These are phyloP conservation scores for Syncephalis plumigaleata DNA, from an alignment of 371 early-diverging fungal species.

Conservation along the genomic window DNA sequence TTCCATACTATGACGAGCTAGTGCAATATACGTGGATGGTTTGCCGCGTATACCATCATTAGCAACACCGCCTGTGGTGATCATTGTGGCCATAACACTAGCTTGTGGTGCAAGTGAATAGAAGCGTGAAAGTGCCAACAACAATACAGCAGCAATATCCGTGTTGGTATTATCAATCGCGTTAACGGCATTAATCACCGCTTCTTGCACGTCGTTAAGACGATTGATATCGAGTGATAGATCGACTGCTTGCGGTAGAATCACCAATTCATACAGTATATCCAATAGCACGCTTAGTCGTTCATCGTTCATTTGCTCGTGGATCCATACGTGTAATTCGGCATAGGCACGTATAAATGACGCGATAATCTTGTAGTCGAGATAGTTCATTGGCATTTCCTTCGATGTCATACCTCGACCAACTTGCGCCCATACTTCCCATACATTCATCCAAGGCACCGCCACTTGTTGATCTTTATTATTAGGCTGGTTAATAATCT, in stretches of 20 bases:
- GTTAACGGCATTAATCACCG: background rate
- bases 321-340: background rate
- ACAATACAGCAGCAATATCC: background rate
- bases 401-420: constrained; percentile 31
- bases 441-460: constrained; percentile 46
- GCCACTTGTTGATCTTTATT: constrained; percentile 15
- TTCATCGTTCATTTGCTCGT: background rate
- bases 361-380: constrained; percentile 3
- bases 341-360: constrained; percentile 18
- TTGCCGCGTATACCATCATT: constrained; percentile 8
- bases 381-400: constrained; percentile 6
- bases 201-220: background rate
- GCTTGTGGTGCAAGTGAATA: background rate
- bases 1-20: constrained; percentile 43
- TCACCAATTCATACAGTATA: background rate
- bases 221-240: background rate
- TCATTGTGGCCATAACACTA: constrained; percentile 8
- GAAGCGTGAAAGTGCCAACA: background rate
- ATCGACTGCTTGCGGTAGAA: background rate
- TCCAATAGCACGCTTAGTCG: background rate
- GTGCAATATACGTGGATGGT: constrained; percentile 39
- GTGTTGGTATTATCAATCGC: background rate
- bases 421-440: constrained; percentile 63
- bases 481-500: constrained; percentile 32
- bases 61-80: too few species aligned